Conservation (phyloP, 2,329 filamentous ascomycete species). For the Monosporascus sp. region DNA sequence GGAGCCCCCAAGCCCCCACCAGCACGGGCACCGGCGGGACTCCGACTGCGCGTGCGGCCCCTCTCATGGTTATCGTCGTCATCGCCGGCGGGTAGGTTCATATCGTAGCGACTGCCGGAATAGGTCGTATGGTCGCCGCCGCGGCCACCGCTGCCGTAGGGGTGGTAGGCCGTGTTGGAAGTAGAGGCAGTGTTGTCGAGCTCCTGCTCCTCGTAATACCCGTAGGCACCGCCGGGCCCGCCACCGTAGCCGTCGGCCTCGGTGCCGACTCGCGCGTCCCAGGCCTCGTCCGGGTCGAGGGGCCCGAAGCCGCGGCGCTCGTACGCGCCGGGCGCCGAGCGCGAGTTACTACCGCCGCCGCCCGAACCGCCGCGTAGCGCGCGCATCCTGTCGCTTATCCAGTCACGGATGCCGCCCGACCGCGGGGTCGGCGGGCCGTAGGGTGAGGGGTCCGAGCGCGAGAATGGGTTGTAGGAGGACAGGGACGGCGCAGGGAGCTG, state of each 20-base stretch:
- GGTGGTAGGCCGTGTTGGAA: constrained; percentile 11
- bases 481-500: constrained; percentile 66
- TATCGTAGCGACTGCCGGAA: constrained; percentile 37
- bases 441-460: constrained; percentile 35
- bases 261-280: constrained; percentile 73
- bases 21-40: constrained; percentile 22
- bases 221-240: constrained; percentile 31
- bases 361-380: constrained; percentile 47
- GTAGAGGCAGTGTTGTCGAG: constrained; percentile 41
- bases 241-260: constrained; percentile 60
- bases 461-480: constrained; percentile 67
- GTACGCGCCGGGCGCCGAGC: constrained; percentile 66
- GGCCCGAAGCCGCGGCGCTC: constrained; percentile 62
- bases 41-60: constrained; percentile 39
- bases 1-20: constrained; percentile 35
- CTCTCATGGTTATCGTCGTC: constrained; percentile 23
- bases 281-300: constrained; percentile 78
- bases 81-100: constrained; percentile 38
- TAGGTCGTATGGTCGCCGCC: constrained; percentile 25
- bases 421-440: constrained; percentile 50
- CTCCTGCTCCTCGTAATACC: constrained; percentile 73
- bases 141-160: constrained; percentile 60
- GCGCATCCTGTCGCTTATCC: constrained; percentile 63
- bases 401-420: constrained; percentile 61
- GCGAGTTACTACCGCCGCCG: constrained; percentile 55